Conservation (phyloP, 768 basidiomycete genomes). For the Trametes maxima region DNA sequence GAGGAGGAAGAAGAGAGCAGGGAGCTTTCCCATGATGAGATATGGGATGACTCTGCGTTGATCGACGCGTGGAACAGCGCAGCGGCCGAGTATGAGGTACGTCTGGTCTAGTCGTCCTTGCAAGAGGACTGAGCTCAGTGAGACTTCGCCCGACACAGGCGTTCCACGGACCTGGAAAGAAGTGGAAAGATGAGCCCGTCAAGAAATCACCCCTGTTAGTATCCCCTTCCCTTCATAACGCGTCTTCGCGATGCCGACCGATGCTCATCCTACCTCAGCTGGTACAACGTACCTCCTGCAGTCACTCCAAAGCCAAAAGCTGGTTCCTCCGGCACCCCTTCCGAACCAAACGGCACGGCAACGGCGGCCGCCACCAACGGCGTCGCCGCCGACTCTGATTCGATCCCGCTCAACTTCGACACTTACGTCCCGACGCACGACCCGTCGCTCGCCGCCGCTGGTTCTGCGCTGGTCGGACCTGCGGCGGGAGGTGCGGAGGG, state of each 20-base stretch:
- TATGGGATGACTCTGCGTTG: conserved; percentile 86
- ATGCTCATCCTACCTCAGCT: conserved; percentile 44
- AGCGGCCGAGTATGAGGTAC: conserved; percentile 74
- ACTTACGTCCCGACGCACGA: conserved; percentile 74
- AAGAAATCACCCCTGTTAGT: conserved; percentile 72
- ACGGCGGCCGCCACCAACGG: conserved; percentile 1
- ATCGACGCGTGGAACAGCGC: conserved; percentile 86
- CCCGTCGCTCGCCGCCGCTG: conserved; percentile 50
- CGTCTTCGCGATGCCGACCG: neutral
- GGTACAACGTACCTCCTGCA: conserved; percentile 69
- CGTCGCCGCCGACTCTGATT: conserved; percentile 45
- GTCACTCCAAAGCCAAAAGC: conserved; percentile 18
- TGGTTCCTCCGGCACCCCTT: neutral
- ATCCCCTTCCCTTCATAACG: neutral
- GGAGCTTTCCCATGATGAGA: conserved; percentile 68
- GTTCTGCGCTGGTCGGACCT: conserved; percentile 20
- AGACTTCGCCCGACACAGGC: conserved; percentile 39
- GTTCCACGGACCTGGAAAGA: conserved; percentile 66
- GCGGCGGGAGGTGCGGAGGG: conserved; percentile 10
- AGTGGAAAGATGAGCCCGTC: conserved; percentile 71
- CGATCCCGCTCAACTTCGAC: conserved; percentile 66
- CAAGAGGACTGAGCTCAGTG: neutral
- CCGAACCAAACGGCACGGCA: conserved; percentile 3
- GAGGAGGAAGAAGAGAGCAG: conserved; percentile 57
- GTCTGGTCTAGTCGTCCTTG: conserved; percentile 10